A percentile compares a stretch with the other conserved stretches of the same genome.
Conservation (phyloP, 306 rosid genomes). For the Sesbania bispinosa region DNA sequence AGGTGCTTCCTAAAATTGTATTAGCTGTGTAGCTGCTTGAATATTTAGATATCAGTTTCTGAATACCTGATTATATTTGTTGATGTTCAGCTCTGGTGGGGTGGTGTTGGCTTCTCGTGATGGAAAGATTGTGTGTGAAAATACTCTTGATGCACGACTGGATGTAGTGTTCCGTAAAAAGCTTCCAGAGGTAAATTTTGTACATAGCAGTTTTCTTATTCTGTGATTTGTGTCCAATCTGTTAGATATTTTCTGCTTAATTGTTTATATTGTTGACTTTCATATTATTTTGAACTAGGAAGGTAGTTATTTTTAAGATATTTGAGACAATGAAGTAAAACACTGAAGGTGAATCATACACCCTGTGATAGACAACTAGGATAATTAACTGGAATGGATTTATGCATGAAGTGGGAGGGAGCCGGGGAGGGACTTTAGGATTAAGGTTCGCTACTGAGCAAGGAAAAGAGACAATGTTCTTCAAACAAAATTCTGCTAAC, state of each 20-base stretch:
- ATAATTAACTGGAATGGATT: constrained; percentile 1
- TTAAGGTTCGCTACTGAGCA: background rate
- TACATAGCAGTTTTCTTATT: background rate
- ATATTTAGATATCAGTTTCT: constrained; percentile 5
- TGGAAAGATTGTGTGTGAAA: constrained; percentile 93
- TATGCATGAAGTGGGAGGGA: too few species aligned
- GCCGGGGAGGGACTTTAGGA: background rate
- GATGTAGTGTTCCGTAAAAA: constrained; percentile 90
- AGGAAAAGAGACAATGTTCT: too few species aligned
- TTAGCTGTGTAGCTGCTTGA: constrained; percentile 10
- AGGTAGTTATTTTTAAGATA: background rate
- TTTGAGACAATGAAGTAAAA: constrained; percentile 1
- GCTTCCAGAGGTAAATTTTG: constrained; percentile 83
- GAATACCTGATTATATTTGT: constrained; percentile 29
- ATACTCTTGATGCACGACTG: constrained; percentile 92
- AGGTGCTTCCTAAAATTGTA: constrained; percentile 14
- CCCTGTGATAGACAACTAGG: constrained; percentile 4
- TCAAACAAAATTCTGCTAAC: too few species aligned
- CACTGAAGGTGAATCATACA: background rate
- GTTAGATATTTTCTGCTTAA: background rate
- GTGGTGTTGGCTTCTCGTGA: constrained; percentile 96
- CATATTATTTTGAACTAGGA: background rate
- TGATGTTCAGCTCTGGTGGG: constrained; percentile 84
- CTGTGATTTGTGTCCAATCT: background rate
- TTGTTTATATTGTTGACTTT: background rate